Evolutionary conservation across 1,139 yeast genomes (phyloP), one percentile per base, ranked within the genome.

Genomic region (Pichia sp.): DNA sequence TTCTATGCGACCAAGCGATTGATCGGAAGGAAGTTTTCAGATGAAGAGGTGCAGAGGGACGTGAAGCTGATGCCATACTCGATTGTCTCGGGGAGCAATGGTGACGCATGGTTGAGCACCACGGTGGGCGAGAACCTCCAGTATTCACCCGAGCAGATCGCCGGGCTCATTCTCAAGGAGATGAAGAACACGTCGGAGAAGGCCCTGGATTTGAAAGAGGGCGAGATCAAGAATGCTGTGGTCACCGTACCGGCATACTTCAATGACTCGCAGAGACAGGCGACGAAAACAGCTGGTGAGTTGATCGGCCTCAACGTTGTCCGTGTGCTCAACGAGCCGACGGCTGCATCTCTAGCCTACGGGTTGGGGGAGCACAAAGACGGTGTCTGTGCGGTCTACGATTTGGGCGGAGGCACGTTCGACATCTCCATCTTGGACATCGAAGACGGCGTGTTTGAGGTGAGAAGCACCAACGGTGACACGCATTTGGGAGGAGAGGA

Each of bases 401-500:
- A 86, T 70, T 72, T 86, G 50, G 95, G 95, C 54, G 95, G 95
- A 25, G 95, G 95, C 34, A 86, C 95, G 1, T 86, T 86, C 71
- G 95, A 86, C 67, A 84, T 86, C 30, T 85, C 93, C 1, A 80
- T 86, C 47, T 71, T 86, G 58, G 93, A 86, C 64, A 85, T 86
- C 48, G 93, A 85, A 60, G 86, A 82, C 62, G 91, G 91, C 16
- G 90, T 86, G 3, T 86, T 86, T 69, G 93, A 86, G 66, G 95
- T 86, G 2, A 71, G 86, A 58, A 81, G 93, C 28, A 86, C 95
- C n/a, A 83, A 84, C 68, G 95, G 95, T 56, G 86, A 86, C 68
- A 85, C 95, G 0, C 93, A 85, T 71, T 71, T 86, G 55, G 95
- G 95, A 49, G 95, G 95, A 36, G 93, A 86, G 64, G 95, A 86